Evolutionary conservation across 139 green algal species (phyloP), one percentile per base, ranked within the genome.

Genomic region (Monoraphidium neglectum): DNA sequence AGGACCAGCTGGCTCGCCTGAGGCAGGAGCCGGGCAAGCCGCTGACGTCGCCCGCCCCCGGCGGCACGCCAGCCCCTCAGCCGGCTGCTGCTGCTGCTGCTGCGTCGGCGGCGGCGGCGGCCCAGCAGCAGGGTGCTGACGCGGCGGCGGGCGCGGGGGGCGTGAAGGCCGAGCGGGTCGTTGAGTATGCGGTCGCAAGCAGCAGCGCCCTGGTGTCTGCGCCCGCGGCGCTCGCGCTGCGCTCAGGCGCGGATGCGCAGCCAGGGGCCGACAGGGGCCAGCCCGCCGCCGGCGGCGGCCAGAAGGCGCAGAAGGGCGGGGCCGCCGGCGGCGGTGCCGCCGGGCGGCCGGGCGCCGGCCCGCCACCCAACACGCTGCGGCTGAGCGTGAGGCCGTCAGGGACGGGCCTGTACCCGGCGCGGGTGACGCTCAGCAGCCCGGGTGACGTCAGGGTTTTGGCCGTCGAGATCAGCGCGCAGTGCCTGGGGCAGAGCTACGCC

Each of bases 361-460:
- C 43, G 43, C 63, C 72, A n/a, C 77, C 77, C 49, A 83, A 83
- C 59, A 85, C 63, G 13, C 57, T 95, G 56, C 74, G 72, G 12
- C 43, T 94, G 37, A 60, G 56, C 18, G 54, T 94, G 23, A 76
- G 81, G 38, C 87, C 88, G 13, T 81, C 84, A 15, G 82, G 76
- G 36, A 75, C 87, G 1, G 90, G 91, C n/a, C 74, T 87, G 26
- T 94, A 96, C 76, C 90, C 90, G 28, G 78, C 72, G 0, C 72
- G 82, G n/a, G 51, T 96, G 18, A 78, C 88, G 78, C 81, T 96
- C 24, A 82, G 63, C n/a, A 83, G 63, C 24, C 15, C 62, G 32
- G 72, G 82, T 35, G 91, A 95, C 78, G 81, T 91, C 43, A 82
- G 91, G 1, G 85, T 94, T 40, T 49, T 93, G 35, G 88, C 93